A percentile compares a stretch with the other conserved stretches of the same genome.
Evolutionary conservation across 352 stramenopile species (phyloP).

Genomic region (Phytopythium boreale): DNA sequence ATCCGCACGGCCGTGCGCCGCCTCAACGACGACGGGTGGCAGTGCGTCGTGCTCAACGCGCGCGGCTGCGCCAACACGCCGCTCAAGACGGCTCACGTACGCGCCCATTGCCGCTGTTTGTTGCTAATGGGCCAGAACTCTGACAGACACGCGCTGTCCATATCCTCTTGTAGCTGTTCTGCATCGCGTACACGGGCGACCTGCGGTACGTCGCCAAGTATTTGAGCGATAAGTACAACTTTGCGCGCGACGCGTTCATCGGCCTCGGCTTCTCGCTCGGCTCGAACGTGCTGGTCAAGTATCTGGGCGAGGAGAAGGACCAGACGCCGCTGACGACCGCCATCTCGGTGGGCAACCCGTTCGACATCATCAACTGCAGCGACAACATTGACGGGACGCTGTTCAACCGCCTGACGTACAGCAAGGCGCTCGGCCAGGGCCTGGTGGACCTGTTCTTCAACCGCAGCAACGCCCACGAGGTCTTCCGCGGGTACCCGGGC

Average conservation of each 20-base stretch:
- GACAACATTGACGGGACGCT: conserved; percentile 36
- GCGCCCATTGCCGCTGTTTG: neutral
- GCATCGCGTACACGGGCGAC: conserved; percentile 66
- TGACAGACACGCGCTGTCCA: neutral
- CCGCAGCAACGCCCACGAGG: conserved; percentile 58
- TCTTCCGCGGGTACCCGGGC: conserved; percentile 41
- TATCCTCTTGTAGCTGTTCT: conserved; percentile 50
- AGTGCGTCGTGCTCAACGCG: conserved; percentile 76
- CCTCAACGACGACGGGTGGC: conserved; percentile 45
- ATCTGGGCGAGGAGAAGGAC: conserved; percentile 53
- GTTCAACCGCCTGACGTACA: conserved; percentile 62
- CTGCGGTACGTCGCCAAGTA: conserved; percentile 42
- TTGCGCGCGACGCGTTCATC: conserved; percentile 34
- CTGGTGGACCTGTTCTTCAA: conserved; percentile 58
- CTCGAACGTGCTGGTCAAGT: conserved; percentile 75
- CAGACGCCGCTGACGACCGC: conserved; percentile 32
- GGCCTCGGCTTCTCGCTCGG: conserved; percentile 70
- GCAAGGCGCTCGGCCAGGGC: conserved; percentile 39
- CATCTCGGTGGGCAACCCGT: conserved; percentile 71
- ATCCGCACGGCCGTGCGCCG: conserved; percentile 44
- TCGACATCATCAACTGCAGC: conserved; percentile 50
- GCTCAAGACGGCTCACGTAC: conserved; percentile 36
- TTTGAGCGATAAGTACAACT: conserved; percentile 37
- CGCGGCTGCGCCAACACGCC: conserved; percentile 61
- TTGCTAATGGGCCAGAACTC: neutral